These are phyloP conservation scores for Cladosporium velox DNA, from an alignment of 2,329 filamentous ascomycete species.

Conservation along the genomic window DNA sequence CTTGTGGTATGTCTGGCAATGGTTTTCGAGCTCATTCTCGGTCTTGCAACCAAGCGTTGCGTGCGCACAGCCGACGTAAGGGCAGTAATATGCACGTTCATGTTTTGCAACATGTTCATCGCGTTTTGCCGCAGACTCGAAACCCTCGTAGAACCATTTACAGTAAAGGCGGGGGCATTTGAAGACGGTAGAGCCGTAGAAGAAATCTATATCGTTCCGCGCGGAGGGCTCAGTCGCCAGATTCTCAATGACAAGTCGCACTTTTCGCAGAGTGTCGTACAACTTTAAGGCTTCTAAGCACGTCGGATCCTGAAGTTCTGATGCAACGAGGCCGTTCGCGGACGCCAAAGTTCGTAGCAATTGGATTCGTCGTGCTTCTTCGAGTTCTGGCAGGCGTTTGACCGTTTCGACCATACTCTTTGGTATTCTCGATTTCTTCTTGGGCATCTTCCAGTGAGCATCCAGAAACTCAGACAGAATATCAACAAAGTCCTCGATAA, in stretches of 20 bases:
- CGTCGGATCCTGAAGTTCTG: neutral
- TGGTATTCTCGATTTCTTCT: neutral
- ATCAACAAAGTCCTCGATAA: neutral
- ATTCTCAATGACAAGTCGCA: conserved; percentile 9
- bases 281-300: conserved; percentile 3
- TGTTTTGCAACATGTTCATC: conserved; percentile 22
- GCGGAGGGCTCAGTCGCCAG: conserved; percentile 1
- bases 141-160: conserved; percentile 22
- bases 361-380: neutral
- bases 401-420: neutral
- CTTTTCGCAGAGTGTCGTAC: neutral
- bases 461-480: neutral
- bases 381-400: neutral
- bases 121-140: conserved; percentile 3
- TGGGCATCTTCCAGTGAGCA: neutral
- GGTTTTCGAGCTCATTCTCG: conserved; percentile 14
- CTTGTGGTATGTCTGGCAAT: conserved; percentile 10
- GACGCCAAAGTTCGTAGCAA: neutral
- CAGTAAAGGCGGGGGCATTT: conserved; percentile 23
- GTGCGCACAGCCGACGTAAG: conserved; percentile 12
- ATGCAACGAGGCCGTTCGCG: neutral
- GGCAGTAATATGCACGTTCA: conserved; percentile 19
- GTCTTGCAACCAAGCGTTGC: conserved; percentile 21
- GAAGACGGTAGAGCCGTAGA: conserved; percentile 18
- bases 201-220: neutral